These are phyloP conservation scores for Solanum etuberosum DNA, from an alignment of 257 asterid genomes.

Conservation along the genomic window DNA sequence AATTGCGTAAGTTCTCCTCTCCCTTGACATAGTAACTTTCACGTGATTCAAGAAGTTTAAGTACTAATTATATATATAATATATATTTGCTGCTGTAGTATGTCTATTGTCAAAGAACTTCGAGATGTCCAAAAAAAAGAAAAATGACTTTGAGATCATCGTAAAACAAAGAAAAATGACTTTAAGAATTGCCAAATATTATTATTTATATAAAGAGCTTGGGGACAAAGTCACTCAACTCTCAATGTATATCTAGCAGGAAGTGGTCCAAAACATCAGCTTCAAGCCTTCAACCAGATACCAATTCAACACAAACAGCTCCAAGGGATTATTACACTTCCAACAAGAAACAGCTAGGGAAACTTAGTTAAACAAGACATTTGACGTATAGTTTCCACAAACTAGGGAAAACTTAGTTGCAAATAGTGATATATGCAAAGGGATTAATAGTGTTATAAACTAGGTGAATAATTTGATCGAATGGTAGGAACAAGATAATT, in stretches of 20 bases:
- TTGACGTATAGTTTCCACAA: neutral
- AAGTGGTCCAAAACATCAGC: neutral
- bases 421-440: neutral
- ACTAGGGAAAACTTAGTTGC: neutral
- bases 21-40: neutral
- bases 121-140: neutral
- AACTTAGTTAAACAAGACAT: neutral
- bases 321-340: neutral
- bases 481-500: neutral
- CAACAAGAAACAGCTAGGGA: neutral
- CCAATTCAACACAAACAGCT: neutral
- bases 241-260: neutral
- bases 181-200: neutral
- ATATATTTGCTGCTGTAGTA: neutral
- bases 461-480: neutral
- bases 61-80: neutral
- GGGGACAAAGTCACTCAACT: neutral
- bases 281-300: neutral
- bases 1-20: neutral
- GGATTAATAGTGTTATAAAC: neutral
- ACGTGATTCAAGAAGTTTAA: neutral
- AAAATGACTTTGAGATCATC: neutral
- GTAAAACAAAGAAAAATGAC: neutral
- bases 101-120: neutral
- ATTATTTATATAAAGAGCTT: neutral